Evolutionary conservation across 2,329 filamentous ascomycete species (phyloP).

Genomic region (Aspergillus candidus): DNA sequence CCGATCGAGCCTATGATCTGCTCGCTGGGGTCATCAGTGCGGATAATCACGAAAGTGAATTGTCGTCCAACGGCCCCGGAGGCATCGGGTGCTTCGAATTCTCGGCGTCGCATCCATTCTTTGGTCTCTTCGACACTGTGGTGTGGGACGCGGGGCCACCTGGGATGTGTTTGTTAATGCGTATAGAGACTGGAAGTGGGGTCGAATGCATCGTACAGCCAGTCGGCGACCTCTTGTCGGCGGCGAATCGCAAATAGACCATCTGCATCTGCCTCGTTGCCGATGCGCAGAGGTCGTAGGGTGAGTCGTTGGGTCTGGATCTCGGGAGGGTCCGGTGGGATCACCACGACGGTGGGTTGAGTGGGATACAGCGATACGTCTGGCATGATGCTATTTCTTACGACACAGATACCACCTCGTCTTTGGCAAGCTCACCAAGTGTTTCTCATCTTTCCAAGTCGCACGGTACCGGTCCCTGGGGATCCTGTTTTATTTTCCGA

Average conservation of each 20-base stretch:
- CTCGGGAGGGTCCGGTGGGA: too few species aligned
- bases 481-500: too few species aligned
- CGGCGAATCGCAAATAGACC: constrained; percentile 20
- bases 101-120: constrained; percentile 8
- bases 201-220: constrained; percentile 17
- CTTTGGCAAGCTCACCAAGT: too few species aligned
- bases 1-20: constrained; percentile 14
- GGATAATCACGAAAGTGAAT: constrained; percentile 16
- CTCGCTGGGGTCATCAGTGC: constrained; percentile 5
- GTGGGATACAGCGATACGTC: too few species aligned
- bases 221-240: constrained; percentile 22
- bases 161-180: neutral
- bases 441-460: too few species aligned
- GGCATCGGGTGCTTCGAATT: constrained; percentile 16
- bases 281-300: constrained; percentile 14
- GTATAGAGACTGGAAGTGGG: too few species aligned
- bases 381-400: too few species aligned
- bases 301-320: constrained; percentile 15
- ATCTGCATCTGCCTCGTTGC: constrained; percentile 10
- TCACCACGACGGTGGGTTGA: too few species aligned
- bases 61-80: constrained; percentile 13
- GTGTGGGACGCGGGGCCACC: constrained; percentile 11
- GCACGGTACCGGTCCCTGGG: too few species aligned
- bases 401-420: too few species aligned
- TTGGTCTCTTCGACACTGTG: constrained; percentile 13